Evolutionary conservation across 768 basidiomycete genomes (phyloP).

Genomic region (Crepidotus variabilis): DNA sequence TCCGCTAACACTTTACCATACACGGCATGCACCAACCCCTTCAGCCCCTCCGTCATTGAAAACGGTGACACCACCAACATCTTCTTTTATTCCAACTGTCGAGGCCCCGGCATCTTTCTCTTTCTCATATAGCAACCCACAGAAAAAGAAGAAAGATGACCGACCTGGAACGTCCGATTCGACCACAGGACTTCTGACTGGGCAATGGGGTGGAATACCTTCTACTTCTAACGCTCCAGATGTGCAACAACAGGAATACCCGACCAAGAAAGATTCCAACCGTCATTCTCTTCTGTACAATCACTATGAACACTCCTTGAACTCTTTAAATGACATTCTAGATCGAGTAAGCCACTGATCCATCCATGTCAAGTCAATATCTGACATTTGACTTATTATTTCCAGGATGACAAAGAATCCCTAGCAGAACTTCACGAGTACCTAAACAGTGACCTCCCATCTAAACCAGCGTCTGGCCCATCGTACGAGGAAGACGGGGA

Average conservation of each 20-base stretch:
- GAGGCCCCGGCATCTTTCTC: not conserved
- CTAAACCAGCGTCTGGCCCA: not conserved
- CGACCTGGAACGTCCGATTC: constrained; percentile 70
- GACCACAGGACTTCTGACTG: constrained; percentile 43
- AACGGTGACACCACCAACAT: constrained; percentile 4
- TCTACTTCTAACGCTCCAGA: not conserved
- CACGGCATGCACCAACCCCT: constrained; percentile 46
- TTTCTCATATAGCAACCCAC: constrained; percentile 36
- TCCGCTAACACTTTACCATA: constrained; percentile 75
- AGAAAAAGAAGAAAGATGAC: constrained; percentile 35
- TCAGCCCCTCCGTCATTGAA: constrained; percentile 18
- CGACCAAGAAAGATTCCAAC: constrained; percentile 14
- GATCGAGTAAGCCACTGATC: constrained; percentile 56
- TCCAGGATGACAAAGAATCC: constrained; percentile 71
- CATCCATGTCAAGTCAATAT: not conserved
- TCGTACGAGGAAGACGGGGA: constrained; percentile 3
- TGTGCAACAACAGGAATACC: constrained; percentile 6
- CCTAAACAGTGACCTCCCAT: constrained; percentile 33
- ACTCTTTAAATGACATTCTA: constrained; percentile 76
- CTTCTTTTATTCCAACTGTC: not conserved
- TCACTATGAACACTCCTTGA: constrained; percentile 78
- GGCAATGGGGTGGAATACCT: constrained; percentile 1
- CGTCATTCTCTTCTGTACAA: constrained; percentile 54
- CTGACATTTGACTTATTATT: constrained; percentile 9
- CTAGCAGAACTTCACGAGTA: constrained; percentile 73